Conservation (phyloP, 2,329 filamentous ascomycete genomes). For the Cladophialophora psammophila region DNA sequence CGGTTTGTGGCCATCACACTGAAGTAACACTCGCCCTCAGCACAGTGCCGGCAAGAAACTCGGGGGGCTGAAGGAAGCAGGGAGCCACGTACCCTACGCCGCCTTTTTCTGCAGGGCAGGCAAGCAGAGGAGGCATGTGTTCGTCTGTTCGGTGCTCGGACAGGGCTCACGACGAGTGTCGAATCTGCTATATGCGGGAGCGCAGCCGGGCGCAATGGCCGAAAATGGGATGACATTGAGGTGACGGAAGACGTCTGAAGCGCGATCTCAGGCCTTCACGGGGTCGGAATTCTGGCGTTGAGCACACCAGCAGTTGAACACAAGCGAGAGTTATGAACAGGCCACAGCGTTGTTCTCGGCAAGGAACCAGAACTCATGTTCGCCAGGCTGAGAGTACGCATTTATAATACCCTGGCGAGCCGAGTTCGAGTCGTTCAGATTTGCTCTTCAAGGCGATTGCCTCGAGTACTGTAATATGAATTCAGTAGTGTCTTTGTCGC, state of each 20-base stretch:
- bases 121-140: conserved; percentile 6
- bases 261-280: not conserved
- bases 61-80: not conserved
- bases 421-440: too few species aligned
- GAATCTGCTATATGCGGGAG: not conserved
- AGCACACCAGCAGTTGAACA: too few species aligned
- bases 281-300: too few species aligned
- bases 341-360: too few species aligned
- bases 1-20: not conserved
- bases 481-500: too few species aligned
- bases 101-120: not conserved
- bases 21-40: not conserved
- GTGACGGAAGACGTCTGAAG: not conserved
- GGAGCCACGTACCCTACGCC: not conserved
- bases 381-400: too few species aligned
- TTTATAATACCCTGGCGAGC: too few species aligned
- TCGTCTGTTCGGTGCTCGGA: not conserved
- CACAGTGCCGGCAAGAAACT: not conserved
- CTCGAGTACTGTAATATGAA: too few species aligned
- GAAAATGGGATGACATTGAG: not conserved
- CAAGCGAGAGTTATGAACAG: too few species aligned
- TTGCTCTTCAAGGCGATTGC: too few species aligned
- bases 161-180: not conserved
- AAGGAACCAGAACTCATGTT: too few species aligned
- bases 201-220: not conserved